Conservation (phyloP, 2,329 filamentous ascomycete genomes). For the Herpomyces periplanetae region DNA sequence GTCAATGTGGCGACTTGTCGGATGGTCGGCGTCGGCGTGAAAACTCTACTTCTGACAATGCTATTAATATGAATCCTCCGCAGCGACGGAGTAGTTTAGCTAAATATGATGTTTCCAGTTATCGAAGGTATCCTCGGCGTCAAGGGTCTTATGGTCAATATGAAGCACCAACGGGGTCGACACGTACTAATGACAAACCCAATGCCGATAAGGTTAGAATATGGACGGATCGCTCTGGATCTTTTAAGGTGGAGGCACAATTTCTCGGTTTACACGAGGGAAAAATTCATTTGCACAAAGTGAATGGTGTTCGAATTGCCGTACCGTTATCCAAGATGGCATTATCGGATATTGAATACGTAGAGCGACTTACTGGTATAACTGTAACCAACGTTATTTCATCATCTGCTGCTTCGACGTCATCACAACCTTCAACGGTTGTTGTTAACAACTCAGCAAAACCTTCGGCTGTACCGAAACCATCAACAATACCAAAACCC, state of each 20-base stretch:
- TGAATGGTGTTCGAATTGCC: conserved; percentile 91
- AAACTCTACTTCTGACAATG: no score
- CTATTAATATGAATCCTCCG: no score
- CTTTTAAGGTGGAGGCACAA: conserved; percentile 86
- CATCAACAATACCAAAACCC: conserved; percentile 4
- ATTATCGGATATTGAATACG: conserved; percentile 66
- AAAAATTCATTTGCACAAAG: conserved; percentile 88
- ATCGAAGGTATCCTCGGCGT: no score
- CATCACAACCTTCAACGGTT: conserved; percentile 5
- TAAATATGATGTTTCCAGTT: no score
- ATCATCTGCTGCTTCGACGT: conserved; percentile 18
- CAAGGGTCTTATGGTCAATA: no score
- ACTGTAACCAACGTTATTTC: conserved; percentile 77
- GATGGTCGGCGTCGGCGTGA: no score
- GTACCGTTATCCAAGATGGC: conserved; percentile 90
- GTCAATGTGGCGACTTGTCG: no score
- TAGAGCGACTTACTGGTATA: conserved; percentile 49
- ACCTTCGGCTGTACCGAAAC: conserved; percentile 6
- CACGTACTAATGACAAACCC: no score
- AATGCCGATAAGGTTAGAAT: conserved; percentile 44
- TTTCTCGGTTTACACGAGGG: conserved; percentile 77
- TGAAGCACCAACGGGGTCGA: no score
- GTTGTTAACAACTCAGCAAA: no score
- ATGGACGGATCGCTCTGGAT: conserved; percentile 80
- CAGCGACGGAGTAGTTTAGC: no score